Evolutionary conservation across 2,329 filamentous ascomycete genomes (phyloP).

Genomic region (Pseudocercospora musae): DNA sequence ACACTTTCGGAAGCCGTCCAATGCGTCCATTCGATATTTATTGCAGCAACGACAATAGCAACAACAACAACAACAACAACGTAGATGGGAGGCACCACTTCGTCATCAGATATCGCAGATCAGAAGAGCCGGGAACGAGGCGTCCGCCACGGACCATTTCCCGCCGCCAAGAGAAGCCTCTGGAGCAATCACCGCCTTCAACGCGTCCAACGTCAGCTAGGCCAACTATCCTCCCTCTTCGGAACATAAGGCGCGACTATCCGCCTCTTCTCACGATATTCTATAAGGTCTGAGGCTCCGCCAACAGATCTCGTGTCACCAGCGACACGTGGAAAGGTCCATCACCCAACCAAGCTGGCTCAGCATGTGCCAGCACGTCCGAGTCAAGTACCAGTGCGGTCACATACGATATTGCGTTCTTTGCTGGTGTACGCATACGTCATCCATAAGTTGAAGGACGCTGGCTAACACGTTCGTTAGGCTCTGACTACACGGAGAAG

Average conservation of each 20-base stretch:
- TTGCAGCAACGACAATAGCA: no score
- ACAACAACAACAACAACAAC: background rate
- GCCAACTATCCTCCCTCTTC: background rate
- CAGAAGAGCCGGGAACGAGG: background rate
- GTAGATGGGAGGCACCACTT: background rate
- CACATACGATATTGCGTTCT: slow-evolving; percentile 20
- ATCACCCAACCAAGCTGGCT: background rate
- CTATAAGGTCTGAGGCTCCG: background rate
- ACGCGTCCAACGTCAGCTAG: slow-evolving; percentile 1
- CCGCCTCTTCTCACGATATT: background rate
- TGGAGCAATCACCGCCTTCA: background rate
- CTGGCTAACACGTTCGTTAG: slow-evolving; percentile 6
- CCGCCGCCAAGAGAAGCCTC: background rate
- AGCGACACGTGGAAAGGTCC: background rate
- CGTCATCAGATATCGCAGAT: background rate
- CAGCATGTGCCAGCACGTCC: slow-evolving; percentile 20
- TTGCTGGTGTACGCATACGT: slow-evolving; percentile 17
- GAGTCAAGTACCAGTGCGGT: slow-evolving; percentile 18
- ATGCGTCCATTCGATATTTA: no score
- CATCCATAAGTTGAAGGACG: background rate
- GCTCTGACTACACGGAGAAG: slow-evolving; percentile 18
- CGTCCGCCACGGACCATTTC: background rate
- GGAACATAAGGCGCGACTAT: background rate
- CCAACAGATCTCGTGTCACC: slow-evolving; percentile 1
- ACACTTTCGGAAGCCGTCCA: background rate